Percentiles rank a stretch among this genome's conserved stretches.
These are phyloP conservation scores for Petasospora fabianii DNA, from an alignment of 1,139 yeast species.

Conservation along the genomic window DNA sequence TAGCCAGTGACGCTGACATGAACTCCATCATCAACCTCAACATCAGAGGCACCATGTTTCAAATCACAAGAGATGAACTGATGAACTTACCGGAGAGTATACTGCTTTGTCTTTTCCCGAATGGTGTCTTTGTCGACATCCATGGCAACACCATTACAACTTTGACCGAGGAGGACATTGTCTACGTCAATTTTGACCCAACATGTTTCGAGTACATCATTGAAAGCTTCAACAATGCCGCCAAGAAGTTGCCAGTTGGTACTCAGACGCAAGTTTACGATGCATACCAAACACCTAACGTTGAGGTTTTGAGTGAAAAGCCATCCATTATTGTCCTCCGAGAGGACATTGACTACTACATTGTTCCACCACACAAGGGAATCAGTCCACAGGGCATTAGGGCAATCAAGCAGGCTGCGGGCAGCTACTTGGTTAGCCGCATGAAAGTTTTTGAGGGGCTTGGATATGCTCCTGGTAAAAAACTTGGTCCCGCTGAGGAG, in stretches of 20 bases:
- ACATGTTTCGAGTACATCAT: constrained; percentile 80
- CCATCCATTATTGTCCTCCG: constrained; percentile 91
- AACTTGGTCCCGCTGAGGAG: constrained; percentile 88
- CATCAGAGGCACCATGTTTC: constrained; percentile 59
- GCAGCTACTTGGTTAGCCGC: constrained; percentile 54
- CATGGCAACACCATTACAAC: constrained; percentile 74
- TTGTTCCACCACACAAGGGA: constrained; percentile 69
- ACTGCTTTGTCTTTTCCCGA: constrained; percentile 80
- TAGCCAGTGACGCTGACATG: constrained; percentile 41
- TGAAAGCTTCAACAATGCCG: constrained; percentile 36
- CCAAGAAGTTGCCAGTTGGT: constrained; percentile 35
- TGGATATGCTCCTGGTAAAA: constrained; percentile 39
- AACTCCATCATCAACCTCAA: constrained; percentile 62
- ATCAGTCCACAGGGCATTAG: constrained; percentile 40
- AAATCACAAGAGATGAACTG: constrained; percentile 81
- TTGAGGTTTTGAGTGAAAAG: constrained; percentile 65
- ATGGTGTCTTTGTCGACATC: constrained; percentile 79
- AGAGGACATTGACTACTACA: constrained; percentile 92
- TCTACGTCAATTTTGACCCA: constrained; percentile 82
- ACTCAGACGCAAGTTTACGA: constrained; percentile 31
- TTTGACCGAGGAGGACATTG: constrained; percentile 71
- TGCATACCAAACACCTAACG: constrained; percentile 36
- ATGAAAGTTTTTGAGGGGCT: constrained; percentile 73
- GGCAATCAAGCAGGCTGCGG: constrained; percentile 66
- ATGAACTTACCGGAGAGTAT: constrained; percentile 91